Conservation (phyloP, 176 grass and related monocot species). For the Luzula sylvatica region DNA sequence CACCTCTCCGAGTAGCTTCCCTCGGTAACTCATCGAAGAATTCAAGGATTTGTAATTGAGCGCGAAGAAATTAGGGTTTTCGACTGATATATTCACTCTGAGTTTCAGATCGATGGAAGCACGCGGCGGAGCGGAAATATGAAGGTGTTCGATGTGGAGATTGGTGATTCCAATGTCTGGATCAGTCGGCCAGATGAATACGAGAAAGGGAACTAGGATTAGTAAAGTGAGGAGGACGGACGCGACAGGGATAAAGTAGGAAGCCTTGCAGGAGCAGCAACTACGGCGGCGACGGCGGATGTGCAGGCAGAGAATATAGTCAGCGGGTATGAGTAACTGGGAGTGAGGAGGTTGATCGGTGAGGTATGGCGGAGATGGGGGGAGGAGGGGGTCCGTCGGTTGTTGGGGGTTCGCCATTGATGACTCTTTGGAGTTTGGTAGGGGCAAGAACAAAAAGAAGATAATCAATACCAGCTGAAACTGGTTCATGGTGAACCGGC, state of each 20-base stretch:
- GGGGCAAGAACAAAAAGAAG: too few species aligned
- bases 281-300: conserved; percentile 27
- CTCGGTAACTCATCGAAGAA: conserved; percentile 47
- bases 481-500: too few species aligned
- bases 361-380: conserved; percentile 21
- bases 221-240: conserved; percentile 1
- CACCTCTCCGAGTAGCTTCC: conserved; percentile 32
- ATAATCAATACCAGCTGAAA: too few species aligned
- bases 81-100: conserved; percentile 36
- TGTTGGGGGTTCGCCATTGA: conserved; percentile 37
- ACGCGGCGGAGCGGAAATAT: conserved; percentile 36
- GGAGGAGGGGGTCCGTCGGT: conserved; percentile 28
- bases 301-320: conserved; percentile 36
- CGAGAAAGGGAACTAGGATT: conserved; percentile 18
- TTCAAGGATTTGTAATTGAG: conserved; percentile 46
- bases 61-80: conserved; percentile 59
- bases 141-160: conserved; percentile 44
- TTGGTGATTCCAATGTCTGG: conserved; percentile 46
- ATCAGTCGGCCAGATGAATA: conserved; percentile 59
- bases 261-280: conserved; percentile 18
- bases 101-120: conserved; percentile 38
- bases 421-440: too few species aligned
- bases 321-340: conserved; percentile 1
- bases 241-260: too few species aligned
- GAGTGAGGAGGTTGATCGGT: background rate